phyloP scores from a whole-genome alignment of 2,329 filamentous ascomycete genomes.

The Exophiala alcalophila region DNA sequence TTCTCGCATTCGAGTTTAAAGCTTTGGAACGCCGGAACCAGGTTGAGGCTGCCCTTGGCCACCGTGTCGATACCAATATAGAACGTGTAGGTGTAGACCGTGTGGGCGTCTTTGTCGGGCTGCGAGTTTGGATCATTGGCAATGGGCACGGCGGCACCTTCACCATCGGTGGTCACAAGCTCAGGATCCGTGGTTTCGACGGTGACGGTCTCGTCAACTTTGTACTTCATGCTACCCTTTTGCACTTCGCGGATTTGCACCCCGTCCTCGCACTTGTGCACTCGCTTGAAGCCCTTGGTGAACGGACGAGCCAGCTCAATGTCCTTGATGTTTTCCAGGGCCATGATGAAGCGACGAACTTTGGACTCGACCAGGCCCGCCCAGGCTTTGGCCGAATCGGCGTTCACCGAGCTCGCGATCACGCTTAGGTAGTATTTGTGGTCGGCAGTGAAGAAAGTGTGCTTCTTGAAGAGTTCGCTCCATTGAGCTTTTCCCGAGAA shows the following conservation, averaged over 20 bases:
- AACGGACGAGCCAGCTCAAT: conserved; percentile 86
- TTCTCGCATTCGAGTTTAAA: conserved; percentile 80
- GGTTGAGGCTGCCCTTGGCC: conserved; percentile 50
- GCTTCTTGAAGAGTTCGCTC: conserved; percentile 84
- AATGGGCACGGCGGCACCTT: conserved; percentile 38
- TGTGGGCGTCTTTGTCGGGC: conserved; percentile 44
- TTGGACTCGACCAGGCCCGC: conserved; percentile 92
- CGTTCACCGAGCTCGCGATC: conserved; percentile 74
- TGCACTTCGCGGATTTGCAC: conserved; percentile 62
- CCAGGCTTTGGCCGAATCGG: conserved; percentile 83
- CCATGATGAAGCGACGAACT: conserved; percentile 77
- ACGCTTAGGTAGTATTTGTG: conserved; percentile 97
- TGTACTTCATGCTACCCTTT: conserved; percentile 60
- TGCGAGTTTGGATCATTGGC: conserved; percentile 41
- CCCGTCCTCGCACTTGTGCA: conserved; percentile 65
- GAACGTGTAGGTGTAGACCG: conserved; percentile 83
- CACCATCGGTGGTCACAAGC: conserved; percentile 49
- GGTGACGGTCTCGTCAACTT: conserved; percentile 53
- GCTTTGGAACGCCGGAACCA: conserved; percentile 72
- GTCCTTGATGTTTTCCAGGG: conserved; percentile 74
- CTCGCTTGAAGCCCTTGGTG: conserved; percentile 85
- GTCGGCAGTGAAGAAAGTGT: conserved; percentile 87
- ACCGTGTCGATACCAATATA: conserved; percentile 68
- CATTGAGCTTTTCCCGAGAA: conserved; percentile 72
- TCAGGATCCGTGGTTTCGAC: conserved; percentile 51